Percentiles rank a stretch among this genome's conserved stretches.
Conservation (phyloP, 83 land plant genomes). For the Larix sibirica region DNA sequence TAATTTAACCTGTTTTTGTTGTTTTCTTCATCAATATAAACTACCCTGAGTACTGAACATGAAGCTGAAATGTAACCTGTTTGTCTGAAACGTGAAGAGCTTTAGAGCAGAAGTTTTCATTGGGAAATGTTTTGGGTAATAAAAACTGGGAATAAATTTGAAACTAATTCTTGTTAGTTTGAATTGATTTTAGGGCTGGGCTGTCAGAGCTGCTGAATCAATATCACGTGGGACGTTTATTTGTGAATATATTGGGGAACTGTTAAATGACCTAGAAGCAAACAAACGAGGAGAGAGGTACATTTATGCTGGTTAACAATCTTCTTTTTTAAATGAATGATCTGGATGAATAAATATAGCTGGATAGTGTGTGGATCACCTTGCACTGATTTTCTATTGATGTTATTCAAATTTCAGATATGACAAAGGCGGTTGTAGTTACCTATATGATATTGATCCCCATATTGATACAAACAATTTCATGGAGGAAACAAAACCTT, state of each 20-base stretch:
- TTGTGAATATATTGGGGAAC: constrained; percentile 95
- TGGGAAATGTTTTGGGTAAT: background rate
- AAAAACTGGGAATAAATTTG: background rate
- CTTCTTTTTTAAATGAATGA: background rate
- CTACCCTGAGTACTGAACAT: background rate
- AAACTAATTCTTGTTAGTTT: background rate
- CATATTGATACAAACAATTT: constrained; percentile 57
- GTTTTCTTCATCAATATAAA: background rate
- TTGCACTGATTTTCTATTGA: too few relatives aligned
- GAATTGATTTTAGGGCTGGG: constrained; percentile 82
- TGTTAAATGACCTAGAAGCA: constrained; percentile 79
- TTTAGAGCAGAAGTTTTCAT: background rate
- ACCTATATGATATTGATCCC: constrained; percentile 79
- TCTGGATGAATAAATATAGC: background rate
- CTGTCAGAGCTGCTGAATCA: constrained; percentile 79
- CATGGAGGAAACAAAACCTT: constrained; percentile 58
- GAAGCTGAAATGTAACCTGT: background rate
- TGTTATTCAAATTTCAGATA: constrained; percentile 48
- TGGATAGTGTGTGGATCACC: background rate
- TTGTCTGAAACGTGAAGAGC: background rate
- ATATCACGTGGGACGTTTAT: constrained; percentile 92
- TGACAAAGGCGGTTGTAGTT: constrained; percentile 75
- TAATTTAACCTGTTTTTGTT: background rate
- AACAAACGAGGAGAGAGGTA: constrained; percentile 79
- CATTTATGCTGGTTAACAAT: background rate